A percentile compares a stretch with the other conserved stretches of the same genome.
Conservation (phyloP, 2,329 filamentous ascomycete species). For the Fusarium stilboides region DNA sequence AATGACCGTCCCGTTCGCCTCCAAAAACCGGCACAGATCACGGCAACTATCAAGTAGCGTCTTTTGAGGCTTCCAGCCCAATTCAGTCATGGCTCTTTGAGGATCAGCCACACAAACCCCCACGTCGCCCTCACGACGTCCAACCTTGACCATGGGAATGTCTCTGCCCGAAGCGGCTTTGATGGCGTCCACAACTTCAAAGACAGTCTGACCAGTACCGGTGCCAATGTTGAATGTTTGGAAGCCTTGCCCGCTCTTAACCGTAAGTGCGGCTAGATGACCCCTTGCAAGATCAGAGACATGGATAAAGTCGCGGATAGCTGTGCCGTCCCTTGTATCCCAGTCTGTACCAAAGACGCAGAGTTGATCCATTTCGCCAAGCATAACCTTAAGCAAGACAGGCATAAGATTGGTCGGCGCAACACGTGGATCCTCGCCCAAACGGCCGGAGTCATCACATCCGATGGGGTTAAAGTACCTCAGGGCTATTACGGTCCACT, state of each 20-base stretch:
- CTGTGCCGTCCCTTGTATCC: slow-evolving; percentile 76
- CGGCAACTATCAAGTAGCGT: slow-evolving; percentile 35
- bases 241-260: slow-evolving; percentile 52
- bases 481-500: slow-evolving; percentile 74
- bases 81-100: slow-evolving; percentile 57
- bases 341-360: slow-evolving; percentile 74
- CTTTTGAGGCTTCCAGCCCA: slow-evolving; percentile 57
- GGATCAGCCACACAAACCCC: slow-evolving; percentile 59
- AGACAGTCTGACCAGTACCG: slow-evolving; percentile 54
- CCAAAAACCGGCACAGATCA: slow-evolving; percentile 34
- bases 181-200: slow-evolving; percentile 16
- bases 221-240: slow-evolving; percentile 64
- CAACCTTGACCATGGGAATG: neutral
- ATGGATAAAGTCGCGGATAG: slow-evolving; percentile 78
- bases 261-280: slow-evolving; percentile 71
- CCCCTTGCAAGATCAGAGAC: slow-evolving; percentile 75
- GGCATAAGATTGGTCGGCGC: slow-evolving; percentile 19
- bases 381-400: slow-evolving; percentile 60
- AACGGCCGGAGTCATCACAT: slow-evolving; percentile 73
- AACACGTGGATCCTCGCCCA: slow-evolving; percentile 72
- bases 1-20: neutral
- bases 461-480: slow-evolving; percentile 80
- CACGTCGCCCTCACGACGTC: slow-evolving; percentile 11
- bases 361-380: slow-evolving; percentile 61
- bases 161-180: neutral